Evolutionary conservation across 2,329 filamentous ascomycete genomes (phyloP).

Genomic region (Talaromyces rugulosus): DNA sequence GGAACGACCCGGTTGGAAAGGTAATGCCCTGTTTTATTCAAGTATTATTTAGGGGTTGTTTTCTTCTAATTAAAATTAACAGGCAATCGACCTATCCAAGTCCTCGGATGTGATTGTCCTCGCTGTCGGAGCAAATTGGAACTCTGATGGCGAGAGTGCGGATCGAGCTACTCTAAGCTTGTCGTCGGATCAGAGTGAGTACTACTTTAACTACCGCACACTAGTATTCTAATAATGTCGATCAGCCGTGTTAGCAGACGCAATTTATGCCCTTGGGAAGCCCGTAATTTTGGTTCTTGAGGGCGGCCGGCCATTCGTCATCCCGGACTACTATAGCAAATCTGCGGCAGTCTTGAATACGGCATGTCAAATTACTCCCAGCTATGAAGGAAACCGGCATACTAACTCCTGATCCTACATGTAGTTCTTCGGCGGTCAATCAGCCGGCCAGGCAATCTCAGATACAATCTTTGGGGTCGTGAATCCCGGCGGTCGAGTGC

Average conservation of each 20-base stretch:
- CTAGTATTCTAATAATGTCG: not conserved
- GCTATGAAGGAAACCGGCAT: not conserved
- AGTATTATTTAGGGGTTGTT: too few species aligned
- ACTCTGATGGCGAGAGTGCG: conserved; percentile 42
- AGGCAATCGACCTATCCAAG: conserved; percentile 18
- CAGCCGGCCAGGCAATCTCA: not conserved
- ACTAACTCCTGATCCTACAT: not conserved
- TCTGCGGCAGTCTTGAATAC: conserved; percentile 36
- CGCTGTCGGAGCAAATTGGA: conserved; percentile 42
- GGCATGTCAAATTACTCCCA: not conserved
- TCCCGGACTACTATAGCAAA: conserved; percentile 29
- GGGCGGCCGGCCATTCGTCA: conserved; percentile 33
- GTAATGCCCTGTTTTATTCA: not conserved
- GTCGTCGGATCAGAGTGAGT: conserved; percentile 30
- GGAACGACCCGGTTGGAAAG: conserved; percentile 22
- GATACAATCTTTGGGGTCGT: not conserved
- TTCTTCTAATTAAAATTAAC: not conserved
- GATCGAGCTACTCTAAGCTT: conserved; percentile 38
- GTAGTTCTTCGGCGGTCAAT: not conserved
- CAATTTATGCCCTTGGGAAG: conserved; percentile 36
- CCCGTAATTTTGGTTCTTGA: conserved; percentile 41
- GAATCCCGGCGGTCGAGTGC: not conserved
- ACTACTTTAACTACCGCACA: not conserved
- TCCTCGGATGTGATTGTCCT: conserved; percentile 38
- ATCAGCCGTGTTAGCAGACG: conserved; percentile 23